Conservation (phyloP, 1,284 basidiomycete species). For the Heterobasidion parviporum region DNA sequence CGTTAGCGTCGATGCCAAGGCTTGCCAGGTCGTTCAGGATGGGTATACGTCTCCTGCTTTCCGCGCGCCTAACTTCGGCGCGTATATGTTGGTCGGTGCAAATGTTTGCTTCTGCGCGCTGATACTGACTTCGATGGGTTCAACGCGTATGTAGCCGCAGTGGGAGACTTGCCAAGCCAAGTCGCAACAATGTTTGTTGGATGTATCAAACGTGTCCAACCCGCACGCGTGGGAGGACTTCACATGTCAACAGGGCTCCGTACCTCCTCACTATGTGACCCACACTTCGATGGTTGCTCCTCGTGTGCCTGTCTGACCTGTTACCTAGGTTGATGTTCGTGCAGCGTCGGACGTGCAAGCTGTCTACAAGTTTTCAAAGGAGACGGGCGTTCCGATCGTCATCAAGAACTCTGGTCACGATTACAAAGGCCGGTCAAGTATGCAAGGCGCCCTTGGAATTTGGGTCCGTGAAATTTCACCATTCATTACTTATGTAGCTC, state of each 20-base stretch:
- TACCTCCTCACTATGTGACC: constrained; percentile 22
- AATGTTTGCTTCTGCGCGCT: neutral
- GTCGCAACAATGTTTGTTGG: constrained; percentile 16
- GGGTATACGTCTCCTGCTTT: constrained; percentile 14
- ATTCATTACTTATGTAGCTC: neutral
- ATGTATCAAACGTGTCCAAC: constrained; percentile 17
- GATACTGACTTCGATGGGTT: neutral
- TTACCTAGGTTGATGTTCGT: constrained; percentile 15
- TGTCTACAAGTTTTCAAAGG: constrained; percentile 23
- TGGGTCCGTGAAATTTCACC: constrained; percentile 20
- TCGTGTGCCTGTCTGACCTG: neutral
- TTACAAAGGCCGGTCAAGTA: constrained; percentile 30
- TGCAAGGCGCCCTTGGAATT: constrained; percentile 21
- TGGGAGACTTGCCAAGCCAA: constrained; percentile 23
- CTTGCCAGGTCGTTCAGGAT: constrained; percentile 20
- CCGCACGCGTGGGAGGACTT: constrained; percentile 15
- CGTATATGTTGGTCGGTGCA: constrained; percentile 20
- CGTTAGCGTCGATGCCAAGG: constrained; percentile 15
- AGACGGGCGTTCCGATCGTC: constrained; percentile 24
- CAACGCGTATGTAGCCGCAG: constrained; percentile 14
- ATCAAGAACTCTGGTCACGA: constrained; percentile 36
- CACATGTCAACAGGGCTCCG: constrained; percentile 21
- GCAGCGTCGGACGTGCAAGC: constrained; percentile 21
- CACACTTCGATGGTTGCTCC: neutral
- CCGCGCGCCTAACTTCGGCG: constrained; percentile 19